phyloP scores from a whole-genome alignment of 768 basidiomycete species.

The Auricularia sp. region DNA sequence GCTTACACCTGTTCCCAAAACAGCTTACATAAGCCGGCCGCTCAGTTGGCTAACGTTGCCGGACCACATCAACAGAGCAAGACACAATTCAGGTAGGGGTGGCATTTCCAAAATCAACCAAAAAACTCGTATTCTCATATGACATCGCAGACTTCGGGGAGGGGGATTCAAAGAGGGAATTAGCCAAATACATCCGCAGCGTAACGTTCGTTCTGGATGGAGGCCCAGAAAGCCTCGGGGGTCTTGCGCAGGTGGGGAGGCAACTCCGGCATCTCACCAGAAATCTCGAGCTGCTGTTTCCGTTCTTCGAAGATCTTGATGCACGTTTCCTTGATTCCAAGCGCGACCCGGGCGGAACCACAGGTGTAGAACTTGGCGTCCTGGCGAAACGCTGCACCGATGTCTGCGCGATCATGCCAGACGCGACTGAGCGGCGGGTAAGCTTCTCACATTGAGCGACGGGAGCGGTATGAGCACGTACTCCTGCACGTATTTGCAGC shows the following conservation, averaged over 20 bases:
- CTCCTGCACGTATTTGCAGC: conserved; percentile 32
- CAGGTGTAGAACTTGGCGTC: conserved; percentile 36
- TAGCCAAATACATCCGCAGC: conserved; percentile 38
- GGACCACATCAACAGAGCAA: too few relatives aligned
- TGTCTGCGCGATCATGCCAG: conserved; percentile 30
- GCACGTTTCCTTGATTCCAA: conserved; percentile 28
- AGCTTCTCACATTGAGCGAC: background rate
- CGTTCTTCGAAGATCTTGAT: conserved; percentile 26
- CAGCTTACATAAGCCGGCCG: too few relatives aligned
- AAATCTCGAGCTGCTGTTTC: conserved; percentile 5
- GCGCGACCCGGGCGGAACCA: conserved; percentile 29
- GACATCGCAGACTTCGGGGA: too few relatives aligned
- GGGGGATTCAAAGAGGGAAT: background rate
- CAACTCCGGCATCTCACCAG: conserved; percentile 15
- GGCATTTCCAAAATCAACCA: too few relatives aligned
- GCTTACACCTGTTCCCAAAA: too few relatives aligned
- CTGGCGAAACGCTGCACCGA: conserved; percentile 21
- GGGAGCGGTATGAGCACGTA: conserved; percentile 12
- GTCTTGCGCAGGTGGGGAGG: conserved; percentile 12
- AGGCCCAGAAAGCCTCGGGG: conserved; percentile 21
- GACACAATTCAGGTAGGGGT: too few relatives aligned
- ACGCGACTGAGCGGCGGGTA: conserved; percentile 23
- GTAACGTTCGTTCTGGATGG: conserved; percentile 29
- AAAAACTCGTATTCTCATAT: too few relatives aligned
- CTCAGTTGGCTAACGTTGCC: too few relatives aligned